Percentiles rank a stretch among this genome's conserved stretches.
Conservation (phyloP, 441 rosid genomes). For the Pelargonium australe region DNA sequence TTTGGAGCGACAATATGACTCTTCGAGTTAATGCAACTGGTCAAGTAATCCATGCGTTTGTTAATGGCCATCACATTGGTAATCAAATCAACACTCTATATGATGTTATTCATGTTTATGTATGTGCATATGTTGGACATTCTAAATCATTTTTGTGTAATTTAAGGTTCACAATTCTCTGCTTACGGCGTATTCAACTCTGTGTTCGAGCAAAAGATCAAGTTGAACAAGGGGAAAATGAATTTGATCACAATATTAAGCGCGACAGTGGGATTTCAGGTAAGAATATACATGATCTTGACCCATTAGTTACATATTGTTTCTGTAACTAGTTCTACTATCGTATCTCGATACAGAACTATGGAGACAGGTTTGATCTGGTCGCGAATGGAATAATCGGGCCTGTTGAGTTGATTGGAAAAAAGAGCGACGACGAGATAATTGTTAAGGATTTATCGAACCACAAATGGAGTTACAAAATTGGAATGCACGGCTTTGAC, state of each 20-base stretch:
- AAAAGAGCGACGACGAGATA: neutral
- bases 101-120: neutral
- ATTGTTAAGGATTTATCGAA: slow-evolving; percentile 16
- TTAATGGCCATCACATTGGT: slow-evolving; percentile 25
- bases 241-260: slow-evolving; percentile 14
- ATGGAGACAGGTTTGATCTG: slow-evolving; percentile 21
- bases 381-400: slow-evolving; percentile 19
- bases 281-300: neutral
- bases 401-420: slow-evolving; percentile 17
- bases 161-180: slow-evolving; percentile 14
- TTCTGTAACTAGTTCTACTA: neutral
- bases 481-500: slow-evolving; percentile 26
- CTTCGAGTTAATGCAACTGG: slow-evolving; percentile 19
- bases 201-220: neutral
- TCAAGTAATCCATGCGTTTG: slow-evolving; percentile 23
- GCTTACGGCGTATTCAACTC: neutral
- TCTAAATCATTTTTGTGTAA: neutral
- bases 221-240: slow-evolving; percentile 9
- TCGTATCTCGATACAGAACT: slow-evolving; percentile 16
- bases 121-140: neutral
- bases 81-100: neutral
- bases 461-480: slow-evolving; percentile 23
- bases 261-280: slow-evolving; percentile 21
- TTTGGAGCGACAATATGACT: slow-evolving; percentile 8
- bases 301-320: neutral